A percentile compares a stretch with the other conserved stretches of the same genome.
These are phyloP conservation scores for Coleophoma eucalyptorum DNA, from an alignment of 2,329 filamentous ascomycete species.

Conservation along the genomic window DNA sequence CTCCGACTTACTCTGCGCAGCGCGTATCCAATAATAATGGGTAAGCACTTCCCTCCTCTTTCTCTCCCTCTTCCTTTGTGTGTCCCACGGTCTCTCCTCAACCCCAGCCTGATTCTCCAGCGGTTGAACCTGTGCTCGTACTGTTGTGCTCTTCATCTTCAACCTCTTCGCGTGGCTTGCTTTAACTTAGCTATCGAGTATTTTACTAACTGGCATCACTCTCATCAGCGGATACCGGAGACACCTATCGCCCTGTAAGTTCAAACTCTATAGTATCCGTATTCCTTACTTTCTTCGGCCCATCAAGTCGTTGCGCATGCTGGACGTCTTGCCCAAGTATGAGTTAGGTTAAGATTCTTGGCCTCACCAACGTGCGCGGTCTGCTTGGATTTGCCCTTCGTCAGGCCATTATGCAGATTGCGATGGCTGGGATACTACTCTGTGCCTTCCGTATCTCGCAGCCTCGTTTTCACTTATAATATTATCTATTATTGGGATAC, in stretches of 20 bases:
- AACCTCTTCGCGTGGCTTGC: neutral
- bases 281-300: too few relatives aligned
- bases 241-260: conserved; percentile 11
- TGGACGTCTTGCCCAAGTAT: too few relatives aligned
- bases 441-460: too few relatives aligned
- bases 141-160: conserved; percentile 1
- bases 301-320: too few relatives aligned
- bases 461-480: neutral
- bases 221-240: conserved; percentile 8
- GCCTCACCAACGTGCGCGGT: too few relatives aligned
- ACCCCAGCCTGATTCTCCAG: neutral
- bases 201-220: neutral
- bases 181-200: neutral
- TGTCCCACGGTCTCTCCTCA: neutral
- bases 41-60: neutral
- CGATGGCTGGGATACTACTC: too few relatives aligned
- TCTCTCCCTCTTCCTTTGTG: neutral
- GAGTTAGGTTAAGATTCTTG: too few relatives aligned
- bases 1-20: conserved; percentile 1
- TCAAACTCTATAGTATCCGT: neutral
- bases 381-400: too few relatives aligned
- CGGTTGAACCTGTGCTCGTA: neutral
- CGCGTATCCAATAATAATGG: conserved; percentile 2
- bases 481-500: neutral
- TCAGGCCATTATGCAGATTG: too few relatives aligned